These are phyloP conservation scores for Cajanus cajan DNA, from an alignment of 306 rosid genomes.

Conservation along the genomic window DNA sequence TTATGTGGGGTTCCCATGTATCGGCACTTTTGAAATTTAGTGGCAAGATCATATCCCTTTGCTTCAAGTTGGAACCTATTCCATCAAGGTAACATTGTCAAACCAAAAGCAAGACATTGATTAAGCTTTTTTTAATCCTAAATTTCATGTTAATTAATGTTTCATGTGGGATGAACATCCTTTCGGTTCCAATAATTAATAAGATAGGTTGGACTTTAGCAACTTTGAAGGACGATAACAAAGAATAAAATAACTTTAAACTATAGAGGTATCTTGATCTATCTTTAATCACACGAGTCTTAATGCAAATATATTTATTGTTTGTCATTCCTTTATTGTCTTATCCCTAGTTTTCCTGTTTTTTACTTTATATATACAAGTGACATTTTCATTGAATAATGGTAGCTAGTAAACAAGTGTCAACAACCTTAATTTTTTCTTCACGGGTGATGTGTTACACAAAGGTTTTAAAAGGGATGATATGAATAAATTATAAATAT, in stretches of 20 bases:
- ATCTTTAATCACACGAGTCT: not conserved
- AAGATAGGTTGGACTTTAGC: conserved; percentile 1
- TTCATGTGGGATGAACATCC: not conserved
- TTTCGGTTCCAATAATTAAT: not conserved
- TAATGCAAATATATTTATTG: not conserved
- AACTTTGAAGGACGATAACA: not conserved
- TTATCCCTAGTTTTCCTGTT: not conserved
- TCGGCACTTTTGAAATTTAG: conserved; percentile 13
- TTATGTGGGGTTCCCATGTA: conserved; percentile 21
- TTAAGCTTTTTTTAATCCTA: not conserved
- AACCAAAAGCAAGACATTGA: not conserved
- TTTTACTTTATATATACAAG: not conserved
- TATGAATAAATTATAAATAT: too few species aligned
- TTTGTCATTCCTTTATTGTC: conserved; percentile 25
- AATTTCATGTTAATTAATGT: not conserved
- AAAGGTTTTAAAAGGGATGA: not conserved
- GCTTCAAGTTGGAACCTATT: not conserved
- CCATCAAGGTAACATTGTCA: not conserved
- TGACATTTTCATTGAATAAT: not conserved
- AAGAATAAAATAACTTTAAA: not conserved
- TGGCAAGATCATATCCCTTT: conserved; percentile 3
- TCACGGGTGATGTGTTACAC: not conserved
- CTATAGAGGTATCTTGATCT: conserved; percentile 1
- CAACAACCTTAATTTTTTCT: not conserved
- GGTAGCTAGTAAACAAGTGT: too few species aligned